A percentile compares a stretch with the other conserved stretches of the same genome.
phyloP scores from a whole-genome alignment of 2,329 filamentous ascomycete species.

The Ophiostoma populinum region DNA sequence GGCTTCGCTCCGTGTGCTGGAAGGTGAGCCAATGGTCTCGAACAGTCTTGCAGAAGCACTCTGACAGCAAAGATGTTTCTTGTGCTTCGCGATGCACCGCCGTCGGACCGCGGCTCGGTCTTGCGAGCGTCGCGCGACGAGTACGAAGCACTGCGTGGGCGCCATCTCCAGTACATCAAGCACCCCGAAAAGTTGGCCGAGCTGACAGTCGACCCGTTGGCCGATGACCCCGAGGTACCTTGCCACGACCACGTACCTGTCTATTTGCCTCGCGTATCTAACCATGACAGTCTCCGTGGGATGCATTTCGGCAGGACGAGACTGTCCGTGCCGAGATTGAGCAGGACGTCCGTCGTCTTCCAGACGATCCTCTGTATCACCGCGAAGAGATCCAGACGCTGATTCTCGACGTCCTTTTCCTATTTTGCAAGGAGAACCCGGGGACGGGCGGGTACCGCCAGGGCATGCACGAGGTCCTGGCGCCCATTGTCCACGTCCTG shows the following conservation, averaged over 20 bases:
- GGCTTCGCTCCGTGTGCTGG: slow-evolving; percentile 80
- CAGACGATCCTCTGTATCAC: slow-evolving; percentile 82
- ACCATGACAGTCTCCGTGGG: slow-evolving; percentile 65
- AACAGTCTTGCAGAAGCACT: too few species aligned
- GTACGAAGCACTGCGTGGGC: slow-evolving; percentile 55
- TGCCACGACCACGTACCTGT: slow-evolving; percentile 7
- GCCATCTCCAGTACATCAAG: slow-evolving; percentile 67
- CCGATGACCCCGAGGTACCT: slow-evolving; percentile 56
- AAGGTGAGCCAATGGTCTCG: slow-evolving; percentile 32
- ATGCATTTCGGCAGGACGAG: slow-evolving; percentile 72
- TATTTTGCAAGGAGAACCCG: slow-evolving; percentile 87
- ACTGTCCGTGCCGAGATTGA: slow-evolving; percentile 70
- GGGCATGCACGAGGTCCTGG: slow-evolving; percentile 93
- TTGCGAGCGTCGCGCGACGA: slow-evolving; percentile 51
- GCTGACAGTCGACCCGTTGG: slow-evolving; percentile 63
- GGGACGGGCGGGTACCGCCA: slow-evolving; percentile 82
- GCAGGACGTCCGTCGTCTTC: slow-evolving; percentile 87
- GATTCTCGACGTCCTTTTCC: slow-evolving; percentile 77
- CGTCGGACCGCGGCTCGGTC: slow-evolving; percentile 48
- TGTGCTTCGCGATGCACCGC: slow-evolving; percentile 51
- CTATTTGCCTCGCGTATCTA: neutral
- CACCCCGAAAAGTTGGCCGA: slow-evolving; percentile 63
- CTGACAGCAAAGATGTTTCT: slow-evolving; percentile 48
- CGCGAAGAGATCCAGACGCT: slow-evolving; percentile 60
- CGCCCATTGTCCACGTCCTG: slow-evolving; percentile 72